phyloP scores from a whole-genome alignment of 208 protist genomes.

The Trypanosomatidae sp. region DNA sequence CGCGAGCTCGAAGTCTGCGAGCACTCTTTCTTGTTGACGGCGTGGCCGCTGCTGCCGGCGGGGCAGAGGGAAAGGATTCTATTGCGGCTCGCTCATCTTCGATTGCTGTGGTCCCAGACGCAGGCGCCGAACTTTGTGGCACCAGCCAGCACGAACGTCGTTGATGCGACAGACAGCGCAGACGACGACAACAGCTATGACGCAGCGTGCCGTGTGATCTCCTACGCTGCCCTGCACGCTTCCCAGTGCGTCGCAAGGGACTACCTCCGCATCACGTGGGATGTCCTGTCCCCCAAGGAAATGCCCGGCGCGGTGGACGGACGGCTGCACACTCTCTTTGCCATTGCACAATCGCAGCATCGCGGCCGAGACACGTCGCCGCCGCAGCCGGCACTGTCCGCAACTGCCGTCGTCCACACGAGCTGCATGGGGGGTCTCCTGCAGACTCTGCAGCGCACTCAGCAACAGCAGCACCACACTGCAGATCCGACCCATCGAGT shows the following conservation, averaged over 20 bases:
- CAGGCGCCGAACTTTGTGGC: too few species aligned
- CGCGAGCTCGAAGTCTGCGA: too few species aligned
- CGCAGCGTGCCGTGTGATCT: constrained; percentile 11
- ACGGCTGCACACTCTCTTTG: constrained; percentile 10
- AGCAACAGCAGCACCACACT: not conserved
- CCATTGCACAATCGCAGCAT: not conserved
- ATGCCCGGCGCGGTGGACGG: constrained; percentile 11
- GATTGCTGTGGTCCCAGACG: too few species aligned
- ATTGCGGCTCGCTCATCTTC: too few species aligned
- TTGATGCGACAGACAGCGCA: not conserved
- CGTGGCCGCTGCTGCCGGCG: too few species aligned
- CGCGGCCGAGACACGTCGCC: too few species aligned
- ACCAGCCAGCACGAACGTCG: too few species aligned
- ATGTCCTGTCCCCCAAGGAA: constrained; percentile 34
- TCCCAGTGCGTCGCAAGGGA: constrained; percentile 24
- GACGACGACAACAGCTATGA: constrained; percentile 1
- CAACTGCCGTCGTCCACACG: constrained; percentile 3
- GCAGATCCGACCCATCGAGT: not conserved
- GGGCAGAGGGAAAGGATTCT: too few species aligned
- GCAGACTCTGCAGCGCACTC: not conserved
- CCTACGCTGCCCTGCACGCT: constrained; percentile 10
- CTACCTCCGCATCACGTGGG: constrained; percentile 55
- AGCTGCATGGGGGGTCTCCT: constrained; percentile 13
- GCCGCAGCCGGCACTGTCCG: not conserved
- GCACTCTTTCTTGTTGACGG: too few species aligned